Conservation (phyloP, 257 asterid species). For the Euphrasia confusa region DNA sequence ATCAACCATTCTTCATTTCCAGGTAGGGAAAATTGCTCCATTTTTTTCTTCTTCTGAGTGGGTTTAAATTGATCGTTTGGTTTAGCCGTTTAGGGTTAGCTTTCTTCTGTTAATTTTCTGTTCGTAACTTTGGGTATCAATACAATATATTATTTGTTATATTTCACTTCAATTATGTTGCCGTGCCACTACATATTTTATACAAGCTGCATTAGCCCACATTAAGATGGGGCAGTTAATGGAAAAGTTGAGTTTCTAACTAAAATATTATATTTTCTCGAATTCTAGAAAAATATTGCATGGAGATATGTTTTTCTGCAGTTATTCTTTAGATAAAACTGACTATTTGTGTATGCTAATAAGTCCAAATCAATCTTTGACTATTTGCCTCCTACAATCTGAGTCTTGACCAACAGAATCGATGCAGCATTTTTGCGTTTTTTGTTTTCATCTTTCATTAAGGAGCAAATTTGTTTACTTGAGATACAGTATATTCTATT, state of each 20-base stretch:
- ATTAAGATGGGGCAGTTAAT: constrained; percentile 5
- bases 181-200: background rate
- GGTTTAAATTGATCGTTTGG: background rate
- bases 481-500: background rate
- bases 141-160: background rate
- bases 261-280: background rate
- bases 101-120: background rate
- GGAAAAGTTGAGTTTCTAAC: background rate
- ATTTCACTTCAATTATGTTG: constrained; percentile 8
- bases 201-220: background rate
- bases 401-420: background rate
- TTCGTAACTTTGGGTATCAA: background rate
- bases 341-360: background rate
- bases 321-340: background rate
- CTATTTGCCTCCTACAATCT: constrained; percentile 12
- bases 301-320: constrained; percentile 3
- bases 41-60: background rate
- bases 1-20: constrained; percentile 55
- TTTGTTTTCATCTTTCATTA: background rate
- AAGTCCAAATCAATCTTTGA: background rate
- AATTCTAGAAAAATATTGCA: background rate
- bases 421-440: background rate
- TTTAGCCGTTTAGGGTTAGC: constrained; percentile 6
- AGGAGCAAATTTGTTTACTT: background rate
- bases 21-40: constrained; percentile 27